Conservation (phyloP, 2,329 filamentous ascomycete genomes). For the Sarocladiaceae sp. region DNA sequence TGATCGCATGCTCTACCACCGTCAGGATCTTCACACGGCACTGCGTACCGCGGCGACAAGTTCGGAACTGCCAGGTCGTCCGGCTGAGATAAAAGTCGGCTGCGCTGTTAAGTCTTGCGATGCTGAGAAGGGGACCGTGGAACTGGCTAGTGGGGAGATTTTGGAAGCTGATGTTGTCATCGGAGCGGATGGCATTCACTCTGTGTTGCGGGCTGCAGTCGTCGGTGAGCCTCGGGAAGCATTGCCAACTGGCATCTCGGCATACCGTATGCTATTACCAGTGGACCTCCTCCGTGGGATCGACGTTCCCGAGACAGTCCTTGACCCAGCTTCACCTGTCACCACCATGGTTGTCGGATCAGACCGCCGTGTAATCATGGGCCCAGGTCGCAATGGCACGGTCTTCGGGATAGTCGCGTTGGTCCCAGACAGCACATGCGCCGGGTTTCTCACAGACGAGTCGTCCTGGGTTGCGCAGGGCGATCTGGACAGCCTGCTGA, state of each 20-base stretch:
- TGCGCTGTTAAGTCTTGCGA: not conserved
- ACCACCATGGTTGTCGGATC: not conserved
- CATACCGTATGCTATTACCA: constrained; percentile 2
- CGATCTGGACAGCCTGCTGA: not conserved
- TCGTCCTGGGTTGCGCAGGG: constrained; percentile 1
- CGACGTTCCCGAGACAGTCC: not conserved
- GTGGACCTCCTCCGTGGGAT: not conserved
- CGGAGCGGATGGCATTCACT: constrained; percentile 1
- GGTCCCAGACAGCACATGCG: not conserved
- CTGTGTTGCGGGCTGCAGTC: not conserved
- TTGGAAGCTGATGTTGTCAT: not conserved
- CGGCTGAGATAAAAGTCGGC: not conserved
- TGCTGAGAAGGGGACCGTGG: not conserved
- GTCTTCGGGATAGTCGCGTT: not conserved
- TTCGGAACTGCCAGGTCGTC: not conserved
- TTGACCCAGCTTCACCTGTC: not conserved
- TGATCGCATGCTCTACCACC: constrained; percentile 7
- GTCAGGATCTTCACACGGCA: constrained; percentile 1
- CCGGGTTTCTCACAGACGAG: not conserved
- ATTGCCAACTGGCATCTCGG: not conserved
- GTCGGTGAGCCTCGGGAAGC: not conserved
- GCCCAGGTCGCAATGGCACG: not conserved
- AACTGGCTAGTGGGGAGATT: not conserved
- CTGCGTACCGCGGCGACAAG: not conserved
- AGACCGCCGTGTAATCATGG: constrained; percentile 3